A percentile compares a stretch with the other conserved stretches of the same genome.
These are phyloP conservation scores for Protostelium mycophagum DNA, from an alignment of 78 protist species.

Conservation along the genomic window DNA sequence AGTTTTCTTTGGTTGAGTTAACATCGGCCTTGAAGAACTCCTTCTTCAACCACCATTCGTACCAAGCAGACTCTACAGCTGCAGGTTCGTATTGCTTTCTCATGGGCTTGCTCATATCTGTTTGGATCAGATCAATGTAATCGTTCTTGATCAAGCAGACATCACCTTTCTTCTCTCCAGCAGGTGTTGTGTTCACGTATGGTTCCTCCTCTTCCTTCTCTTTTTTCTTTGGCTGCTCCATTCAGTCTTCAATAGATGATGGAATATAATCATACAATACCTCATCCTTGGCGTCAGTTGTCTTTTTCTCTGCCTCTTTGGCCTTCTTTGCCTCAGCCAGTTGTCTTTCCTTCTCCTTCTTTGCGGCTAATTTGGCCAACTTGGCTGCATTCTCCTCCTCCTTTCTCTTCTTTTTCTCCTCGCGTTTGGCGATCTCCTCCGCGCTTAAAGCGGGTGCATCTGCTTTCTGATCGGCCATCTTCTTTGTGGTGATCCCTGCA, in stretches of 20 bases:
- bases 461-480: background rate
- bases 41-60: conserved; percentile 92
- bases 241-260: conserved; percentile 12
- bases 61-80: conserved; percentile 91
- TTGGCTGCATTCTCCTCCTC: conserved; percentile 3
- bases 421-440: background rate
- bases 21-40: conserved; percentile 82
- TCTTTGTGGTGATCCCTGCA: too few species aligned
- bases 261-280: background rate
- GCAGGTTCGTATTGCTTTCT: conserved; percentile 67
- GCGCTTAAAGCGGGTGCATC: background rate
- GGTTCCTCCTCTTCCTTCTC: conserved; percentile 29
- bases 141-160: background rate
- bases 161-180: conserved; percentile 42
- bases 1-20: conserved; percentile 58
- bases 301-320: conserved; percentile 45
- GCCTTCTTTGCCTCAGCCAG: conserved; percentile 50
- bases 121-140: background rate
- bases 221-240: conserved; percentile 39
- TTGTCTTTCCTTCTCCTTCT: conserved; percentile 33
- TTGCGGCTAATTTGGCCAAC: background rate
- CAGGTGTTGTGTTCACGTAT: conserved; percentile 33
- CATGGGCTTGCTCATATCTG: conserved; percentile 4
- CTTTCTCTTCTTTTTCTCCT: background rate
- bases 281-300: background rate